phyloP scores from a whole-genome alignment of 192 early-diverging fungal genomes.

The Podila epicladia region DNA sequence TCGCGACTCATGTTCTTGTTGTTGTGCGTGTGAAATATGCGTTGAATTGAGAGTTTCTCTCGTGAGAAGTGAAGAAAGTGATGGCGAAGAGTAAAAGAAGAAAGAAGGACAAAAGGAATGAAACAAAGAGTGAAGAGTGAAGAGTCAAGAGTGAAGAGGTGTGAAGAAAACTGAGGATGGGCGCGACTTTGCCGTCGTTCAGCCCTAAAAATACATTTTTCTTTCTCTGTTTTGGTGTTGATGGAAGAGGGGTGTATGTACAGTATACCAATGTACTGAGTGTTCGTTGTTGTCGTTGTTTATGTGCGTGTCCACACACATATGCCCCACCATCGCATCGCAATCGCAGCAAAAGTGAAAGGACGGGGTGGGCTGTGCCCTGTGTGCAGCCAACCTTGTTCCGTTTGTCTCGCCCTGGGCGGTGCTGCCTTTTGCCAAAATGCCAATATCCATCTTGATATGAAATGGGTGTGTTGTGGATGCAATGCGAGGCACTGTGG shows the following conservation, averaged over 20 bases:
- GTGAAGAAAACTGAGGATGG: background rate
- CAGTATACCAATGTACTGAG: background rate
- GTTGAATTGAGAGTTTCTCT: background rate
- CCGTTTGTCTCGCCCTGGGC: too few species aligned
- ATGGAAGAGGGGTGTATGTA: background rate
- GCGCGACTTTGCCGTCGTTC: background rate
- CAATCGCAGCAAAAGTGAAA: too few species aligned
- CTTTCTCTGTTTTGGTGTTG: background rate
- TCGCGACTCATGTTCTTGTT: conserved; percentile 34
- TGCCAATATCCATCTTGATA: too few species aligned
- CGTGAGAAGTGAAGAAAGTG: background rate
- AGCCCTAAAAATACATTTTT: background rate
- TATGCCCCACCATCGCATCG: too few species aligned
- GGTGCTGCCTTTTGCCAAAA: too few species aligned
- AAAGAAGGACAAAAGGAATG: background rate
- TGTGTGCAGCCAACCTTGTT: too few species aligned
- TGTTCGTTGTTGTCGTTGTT: too few species aligned
- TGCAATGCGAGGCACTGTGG: too few species aligned
- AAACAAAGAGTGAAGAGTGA: background rate
- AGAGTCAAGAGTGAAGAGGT: background rate
- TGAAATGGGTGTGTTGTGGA: too few species aligned
- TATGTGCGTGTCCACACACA: too few species aligned
- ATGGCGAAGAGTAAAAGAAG: background rate
- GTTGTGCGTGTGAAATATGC: background rate
- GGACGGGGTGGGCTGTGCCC: too few species aligned